Evolutionary conservation across 2,329 filamentous ascomycete genomes (phyloP), one percentile per base, ranked within the genome.

Genomic region (Aschersonia sp.): DNA sequence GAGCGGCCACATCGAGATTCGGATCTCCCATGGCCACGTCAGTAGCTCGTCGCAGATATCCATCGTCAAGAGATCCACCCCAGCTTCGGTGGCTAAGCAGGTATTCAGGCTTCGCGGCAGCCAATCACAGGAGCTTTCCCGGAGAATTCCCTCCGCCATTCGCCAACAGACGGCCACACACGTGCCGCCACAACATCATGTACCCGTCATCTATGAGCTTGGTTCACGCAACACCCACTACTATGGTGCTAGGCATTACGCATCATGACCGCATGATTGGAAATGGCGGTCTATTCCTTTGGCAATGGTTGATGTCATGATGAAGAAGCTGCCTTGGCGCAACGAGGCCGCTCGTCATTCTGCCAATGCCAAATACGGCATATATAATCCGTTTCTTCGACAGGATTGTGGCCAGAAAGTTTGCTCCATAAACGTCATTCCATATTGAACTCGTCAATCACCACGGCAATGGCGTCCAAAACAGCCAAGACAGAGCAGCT

Each of bases 401-500:
- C 35, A 9, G 35, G 7, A 38, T 7, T 38, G 7, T 38, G 7
- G 1, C 35, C 4, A 1, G 12, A 4, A 9, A 9, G 12, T 38
- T 12, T 12, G 7, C 32, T 9, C 20, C 9, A 42, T n/a, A n/a
- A 42, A n/a, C 10, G 3, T n/a, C 6, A 20, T 5, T 20, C 6
- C 40, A 42, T 42, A 12, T 28, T 6, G 10, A 28, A 42, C 20
- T 20, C 40, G 10, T 12, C 44, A 43, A 30, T 9, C 9, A 45
- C 12, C 9, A 31, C 12, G 10, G 44, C 7, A 31, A 66, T 66
- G 57, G 68, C 69, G 40, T 58, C 64, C 45, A 55, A 59, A 49
- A 61, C 55, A 52, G 67, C 70, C 52, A 88, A 89, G 70, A 58
- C 76, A 30, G 69, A 72, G 12, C 80, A 89, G 56, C 68, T 89